Percentiles rank a stretch among this genome's conserved stretches.
Conservation (phyloP, 225 moss, liverwort and hornwort species). For the Bryoerythrophyllum caledonicum region DNA sequence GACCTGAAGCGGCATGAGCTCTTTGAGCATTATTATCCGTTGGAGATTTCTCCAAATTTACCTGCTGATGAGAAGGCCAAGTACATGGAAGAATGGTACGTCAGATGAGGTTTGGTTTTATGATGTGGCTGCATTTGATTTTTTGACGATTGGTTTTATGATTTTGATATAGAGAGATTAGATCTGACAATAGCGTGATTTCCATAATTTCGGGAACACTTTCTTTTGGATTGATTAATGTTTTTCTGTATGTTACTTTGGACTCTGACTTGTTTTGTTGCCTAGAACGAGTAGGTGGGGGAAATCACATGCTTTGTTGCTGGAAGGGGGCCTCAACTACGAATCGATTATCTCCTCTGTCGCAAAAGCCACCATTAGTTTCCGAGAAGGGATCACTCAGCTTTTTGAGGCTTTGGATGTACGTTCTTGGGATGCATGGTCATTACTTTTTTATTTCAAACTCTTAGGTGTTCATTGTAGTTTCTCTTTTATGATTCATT, state of each 20-base stretch:
- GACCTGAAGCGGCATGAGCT: slow-evolving; percentile 72
- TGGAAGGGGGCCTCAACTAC: slow-evolving; percentile 79
- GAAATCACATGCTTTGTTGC: slow-evolving; percentile 72
- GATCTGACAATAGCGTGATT: no score
- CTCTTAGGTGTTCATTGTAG: no score
- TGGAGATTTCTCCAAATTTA: slow-evolving; percentile 63
- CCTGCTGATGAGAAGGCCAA: slow-evolving; percentile 63
- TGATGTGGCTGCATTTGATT: no score
- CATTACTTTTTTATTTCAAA: neutral
- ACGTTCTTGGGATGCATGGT: slow-evolving; percentile 13
- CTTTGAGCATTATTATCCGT: slow-evolving; percentile 70
- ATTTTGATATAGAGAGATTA: neutral
- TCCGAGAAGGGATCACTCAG: slow-evolving; percentile 67
- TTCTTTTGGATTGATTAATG: neutral
- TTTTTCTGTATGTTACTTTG: slow-evolving; percentile 7
- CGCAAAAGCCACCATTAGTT: slow-evolving; percentile 60
- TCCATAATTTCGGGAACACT: no score
- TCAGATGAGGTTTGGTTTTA: neutral
- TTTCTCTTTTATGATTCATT: neutral
- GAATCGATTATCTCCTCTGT: slow-evolving; percentile 62
- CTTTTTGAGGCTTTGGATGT: slow-evolving; percentile 75
- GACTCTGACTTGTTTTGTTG: slow-evolving; percentile 39
- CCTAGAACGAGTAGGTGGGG: slow-evolving; percentile 77
- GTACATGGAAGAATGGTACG: slow-evolving; percentile 84
- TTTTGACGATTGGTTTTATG: no score